Percentiles rank a stretch among this genome's conserved stretches.
Conservation (phyloP, 2,329 filamentous ascomycete species). For the Immersiporthe knoxdaviesiana region DNA sequence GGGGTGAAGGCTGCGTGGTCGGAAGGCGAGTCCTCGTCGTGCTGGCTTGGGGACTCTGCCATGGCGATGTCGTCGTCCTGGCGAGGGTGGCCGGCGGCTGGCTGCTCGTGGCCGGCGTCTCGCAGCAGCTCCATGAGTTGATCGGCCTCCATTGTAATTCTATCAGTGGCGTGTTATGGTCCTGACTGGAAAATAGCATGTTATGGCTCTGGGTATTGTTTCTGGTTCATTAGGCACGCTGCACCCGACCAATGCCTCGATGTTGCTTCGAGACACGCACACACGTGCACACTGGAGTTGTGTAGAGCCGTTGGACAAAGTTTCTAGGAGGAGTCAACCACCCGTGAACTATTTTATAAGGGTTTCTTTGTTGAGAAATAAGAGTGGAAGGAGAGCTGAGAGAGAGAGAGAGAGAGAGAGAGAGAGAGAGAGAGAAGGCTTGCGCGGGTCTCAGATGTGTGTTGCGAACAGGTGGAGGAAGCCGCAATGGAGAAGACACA, state of each 20-base stretch:
- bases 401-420: not conserved
- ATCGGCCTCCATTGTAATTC: slow-evolving; percentile 10
- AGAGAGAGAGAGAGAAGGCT: not conserved
- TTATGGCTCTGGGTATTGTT: not conserved
- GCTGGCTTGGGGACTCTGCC: slow-evolving; percentile 13
- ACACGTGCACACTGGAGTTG: not conserved
- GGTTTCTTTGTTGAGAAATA: not conserved
- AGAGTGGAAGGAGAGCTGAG: too few species aligned
- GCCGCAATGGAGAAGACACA: not conserved
- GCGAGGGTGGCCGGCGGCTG: not conserved
- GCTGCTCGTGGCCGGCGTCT: not conserved
- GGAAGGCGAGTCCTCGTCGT: slow-evolving; percentile 12
- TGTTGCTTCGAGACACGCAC: not conserved
- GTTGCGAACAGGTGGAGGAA: not conserved
- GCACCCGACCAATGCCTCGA: not conserved
- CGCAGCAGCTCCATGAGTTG: slow-evolving; percentile 3
- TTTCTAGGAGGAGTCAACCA: not conserved
- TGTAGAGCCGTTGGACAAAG: not conserved
- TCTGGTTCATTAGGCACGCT: not conserved
- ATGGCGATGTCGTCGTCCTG: slow-evolving; percentile 17
- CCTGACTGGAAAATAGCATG: not conserved
- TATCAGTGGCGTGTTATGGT: slow-evolving; percentile 1
- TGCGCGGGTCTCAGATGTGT: not conserved
- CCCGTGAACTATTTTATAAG: not conserved
- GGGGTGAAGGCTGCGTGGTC: slow-evolving; percentile 13